A percentile compares a stretch with the other conserved stretches of the same genome.
Evolutionary conservation across 2,329 filamentous ascomycete genomes (phyloP).

Genomic region (Botrytis elliptica): DNA sequence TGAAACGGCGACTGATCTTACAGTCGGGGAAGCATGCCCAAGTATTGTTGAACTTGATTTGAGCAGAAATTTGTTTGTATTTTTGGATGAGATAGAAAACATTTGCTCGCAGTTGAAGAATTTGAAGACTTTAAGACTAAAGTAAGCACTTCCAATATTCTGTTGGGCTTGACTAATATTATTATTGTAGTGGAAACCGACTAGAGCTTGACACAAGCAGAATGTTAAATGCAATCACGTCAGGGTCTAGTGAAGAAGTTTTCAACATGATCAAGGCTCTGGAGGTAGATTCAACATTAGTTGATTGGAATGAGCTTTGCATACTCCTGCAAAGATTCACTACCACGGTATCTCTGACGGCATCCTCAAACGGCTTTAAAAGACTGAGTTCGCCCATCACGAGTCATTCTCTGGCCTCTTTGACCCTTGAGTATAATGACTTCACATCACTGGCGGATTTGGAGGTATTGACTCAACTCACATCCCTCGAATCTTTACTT

Average conservation of each 20-base stretch:
- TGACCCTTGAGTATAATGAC: constrained; percentile 72
- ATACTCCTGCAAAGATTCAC: constrained; percentile 54
- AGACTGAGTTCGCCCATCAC: constrained; percentile 46
- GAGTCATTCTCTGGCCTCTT: constrained; percentile 48
- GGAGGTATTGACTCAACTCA: constrained; percentile 50
- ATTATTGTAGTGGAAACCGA: constrained; percentile 66
- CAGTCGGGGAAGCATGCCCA: constrained; percentile 55
- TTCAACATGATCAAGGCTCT: constrained; percentile 59
- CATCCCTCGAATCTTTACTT: constrained; percentile 57
- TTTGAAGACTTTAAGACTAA: constrained; percentile 66
- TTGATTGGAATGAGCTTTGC: constrained; percentile 64
- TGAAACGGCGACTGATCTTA: constrained; percentile 12
- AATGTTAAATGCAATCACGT: neutral
- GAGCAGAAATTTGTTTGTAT: constrained; percentile 76
- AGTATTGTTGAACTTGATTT: constrained; percentile 78
- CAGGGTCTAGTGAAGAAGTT: constrained; percentile 37
- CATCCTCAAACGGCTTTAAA: constrained; percentile 58
- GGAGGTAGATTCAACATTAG: constrained; percentile 64
- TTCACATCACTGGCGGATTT: constrained; percentile 61
- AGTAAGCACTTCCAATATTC: constrained; percentile 51
- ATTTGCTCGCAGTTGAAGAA: constrained; percentile 70
- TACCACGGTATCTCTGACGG: constrained; percentile 51
- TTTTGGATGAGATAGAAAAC: constrained; percentile 62
- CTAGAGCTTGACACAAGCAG: constrained; percentile 45
- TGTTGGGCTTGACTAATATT: constrained; percentile 17